Percentiles rank a stretch among this genome's conserved stretches.
These are phyloP conservation scores for Carpinus fangiana DNA, from an alignment of 306 rosid species.

Conservation along the genomic window DNA sequence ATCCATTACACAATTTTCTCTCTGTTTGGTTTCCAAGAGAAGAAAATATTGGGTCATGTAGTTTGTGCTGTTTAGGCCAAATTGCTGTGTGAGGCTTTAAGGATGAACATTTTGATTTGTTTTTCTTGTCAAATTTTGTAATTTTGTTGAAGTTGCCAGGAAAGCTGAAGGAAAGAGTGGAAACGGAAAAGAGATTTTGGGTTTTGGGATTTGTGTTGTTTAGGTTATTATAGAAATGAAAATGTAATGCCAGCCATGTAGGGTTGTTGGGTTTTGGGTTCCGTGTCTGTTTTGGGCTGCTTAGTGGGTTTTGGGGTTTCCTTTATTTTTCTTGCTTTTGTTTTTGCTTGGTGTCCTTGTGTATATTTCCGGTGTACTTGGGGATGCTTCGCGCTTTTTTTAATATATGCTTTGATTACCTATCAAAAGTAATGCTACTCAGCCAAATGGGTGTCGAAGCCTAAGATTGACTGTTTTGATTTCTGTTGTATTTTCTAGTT, in stretches of 20 bases:
- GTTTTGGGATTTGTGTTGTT: neutral
- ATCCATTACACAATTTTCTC: neutral
- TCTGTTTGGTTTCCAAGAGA: neutral
- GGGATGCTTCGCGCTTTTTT: too few relatives aligned
- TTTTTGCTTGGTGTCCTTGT: too few relatives aligned
- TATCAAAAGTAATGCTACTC: neutral
- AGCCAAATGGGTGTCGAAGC: neutral
- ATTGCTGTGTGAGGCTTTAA: neutral
- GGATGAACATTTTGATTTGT: neutral
- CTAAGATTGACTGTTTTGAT: neutral
- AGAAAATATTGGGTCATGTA: neutral
- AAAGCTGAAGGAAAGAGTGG: neutral
- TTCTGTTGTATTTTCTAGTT: neutral
- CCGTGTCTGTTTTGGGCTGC: too few relatives aligned
- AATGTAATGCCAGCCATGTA: neutral
- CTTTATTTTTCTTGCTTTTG: too few relatives aligned
- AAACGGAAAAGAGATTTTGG: neutral
- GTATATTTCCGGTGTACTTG: too few relatives aligned
- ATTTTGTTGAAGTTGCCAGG: neutral
- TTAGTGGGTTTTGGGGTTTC: too few relatives aligned
- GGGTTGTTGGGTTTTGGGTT: too few relatives aligned
- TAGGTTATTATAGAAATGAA: neutral
- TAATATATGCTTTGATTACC: too few relatives aligned
- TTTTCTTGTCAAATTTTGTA: neutral
- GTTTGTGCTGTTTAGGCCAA: neutral